Evolutionary conservation across 306 rosid genomes (phyloP).

Genomic region (Alnus glutinosa): DNA sequence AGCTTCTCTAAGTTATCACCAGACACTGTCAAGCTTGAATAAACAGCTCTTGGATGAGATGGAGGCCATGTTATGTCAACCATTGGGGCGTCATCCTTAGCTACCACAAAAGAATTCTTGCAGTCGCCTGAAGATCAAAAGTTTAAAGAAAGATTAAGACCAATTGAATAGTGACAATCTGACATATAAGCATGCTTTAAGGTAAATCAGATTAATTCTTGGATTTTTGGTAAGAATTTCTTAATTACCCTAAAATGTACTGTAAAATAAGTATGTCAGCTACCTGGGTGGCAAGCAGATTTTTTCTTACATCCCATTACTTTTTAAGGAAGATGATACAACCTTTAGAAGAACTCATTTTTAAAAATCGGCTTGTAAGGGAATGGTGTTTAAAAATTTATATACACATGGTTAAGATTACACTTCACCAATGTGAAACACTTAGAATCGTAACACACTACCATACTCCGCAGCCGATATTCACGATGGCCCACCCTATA

Average conservation of each 20-base stretch:
- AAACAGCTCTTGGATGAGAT: slow-evolving; percentile 43
- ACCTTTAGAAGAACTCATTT: no score
- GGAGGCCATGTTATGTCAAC: slow-evolving; percentile 53
- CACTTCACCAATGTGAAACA: no score
- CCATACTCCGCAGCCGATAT: no score
- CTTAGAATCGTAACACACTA: no score
- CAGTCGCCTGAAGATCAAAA: slow-evolving; percentile 36
- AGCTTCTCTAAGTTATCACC: slow-evolving; percentile 43
- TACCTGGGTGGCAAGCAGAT: background rate
- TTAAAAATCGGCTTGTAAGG: no score
- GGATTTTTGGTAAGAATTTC: background rate
- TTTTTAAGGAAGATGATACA: background rate
- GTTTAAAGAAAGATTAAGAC: background rate
- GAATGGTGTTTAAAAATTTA: no score
- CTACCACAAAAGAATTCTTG: slow-evolving; percentile 39
- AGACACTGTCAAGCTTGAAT: slow-evolving; percentile 46
- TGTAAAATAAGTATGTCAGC: background rate
- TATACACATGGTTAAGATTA: no score
- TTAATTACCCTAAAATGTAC: background rate
- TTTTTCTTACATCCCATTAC: background rate
- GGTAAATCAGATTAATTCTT: background rate
- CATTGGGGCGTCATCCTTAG: slow-evolving; percentile 33
- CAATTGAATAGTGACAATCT: background rate
- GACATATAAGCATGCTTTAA: background rate
- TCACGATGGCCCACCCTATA: no score